phyloP scores from a whole-genome alignment of 345 rosid species.

The Arabis hirsuta region DNA sequence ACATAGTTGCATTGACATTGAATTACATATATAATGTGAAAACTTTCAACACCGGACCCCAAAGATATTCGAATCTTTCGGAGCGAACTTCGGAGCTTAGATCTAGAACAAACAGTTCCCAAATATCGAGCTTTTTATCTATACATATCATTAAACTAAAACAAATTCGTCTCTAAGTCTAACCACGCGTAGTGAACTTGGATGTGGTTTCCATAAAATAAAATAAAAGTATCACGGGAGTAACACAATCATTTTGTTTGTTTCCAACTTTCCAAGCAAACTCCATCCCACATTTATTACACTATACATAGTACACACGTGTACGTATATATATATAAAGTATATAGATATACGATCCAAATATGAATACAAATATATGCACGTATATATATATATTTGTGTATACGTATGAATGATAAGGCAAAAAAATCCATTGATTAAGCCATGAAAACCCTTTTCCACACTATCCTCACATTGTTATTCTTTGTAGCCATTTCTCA shows the following conservation, averaged over 20 bases:
- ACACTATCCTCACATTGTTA: conserved; percentile 4
- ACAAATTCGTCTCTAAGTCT: background rate
- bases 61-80: no score
- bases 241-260: conserved; percentile 29
- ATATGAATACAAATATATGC: background rate
- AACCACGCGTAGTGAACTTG: conserved; percentile 10
- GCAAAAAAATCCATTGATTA: background rate
- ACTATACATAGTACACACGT: conserved; percentile 10
- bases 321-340: background rate
- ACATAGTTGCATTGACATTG: no score
- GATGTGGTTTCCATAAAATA: conserved; percentile 7
- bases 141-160: no score
- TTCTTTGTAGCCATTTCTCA: conserved; percentile 17
- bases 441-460: conserved; percentile 22
- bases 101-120: no score
- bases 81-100: no score
- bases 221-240: conserved; percentile 31
- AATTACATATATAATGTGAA: no score
- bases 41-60: no score
- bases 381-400: background rate
- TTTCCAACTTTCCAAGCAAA: conserved; percentile 32
- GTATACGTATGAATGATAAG: background rate
- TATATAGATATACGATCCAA: no score
- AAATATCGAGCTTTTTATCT: no score
- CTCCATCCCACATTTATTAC: conserved; percentile 11